phyloP scores from a whole-genome alignment of 495 filamentous ascomycete species.

The Rhypophila decipiens region DNA sequence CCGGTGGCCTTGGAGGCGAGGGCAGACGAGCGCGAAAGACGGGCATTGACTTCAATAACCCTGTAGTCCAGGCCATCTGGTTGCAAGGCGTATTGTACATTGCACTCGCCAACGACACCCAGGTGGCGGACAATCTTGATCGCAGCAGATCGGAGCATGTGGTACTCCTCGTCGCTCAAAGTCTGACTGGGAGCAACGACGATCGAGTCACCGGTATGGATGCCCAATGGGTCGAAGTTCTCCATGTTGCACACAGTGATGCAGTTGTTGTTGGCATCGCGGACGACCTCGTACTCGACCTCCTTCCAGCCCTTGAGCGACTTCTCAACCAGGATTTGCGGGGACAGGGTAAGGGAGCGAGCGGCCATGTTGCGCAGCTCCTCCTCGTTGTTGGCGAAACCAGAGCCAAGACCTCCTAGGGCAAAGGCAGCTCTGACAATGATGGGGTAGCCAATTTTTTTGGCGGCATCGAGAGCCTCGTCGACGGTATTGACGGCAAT shows the following conservation, averaged over 20 bases:
- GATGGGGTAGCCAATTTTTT: constrained; percentile 87
- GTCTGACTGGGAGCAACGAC: constrained; percentile 95
- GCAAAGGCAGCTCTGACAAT: constrained; percentile 96
- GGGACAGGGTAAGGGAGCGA: constrained; percentile 86
- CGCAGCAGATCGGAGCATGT: constrained; percentile 95
- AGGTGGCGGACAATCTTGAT: constrained; percentile 95
- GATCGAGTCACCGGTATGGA: constrained; percentile 95
- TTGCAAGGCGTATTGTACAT: constrained; percentile 95
- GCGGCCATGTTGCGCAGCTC: constrained; percentile 90
- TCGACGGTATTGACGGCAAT: constrained; percentile 87
- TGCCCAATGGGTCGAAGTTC: constrained; percentile 95
- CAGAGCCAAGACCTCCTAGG: constrained; percentile 89
- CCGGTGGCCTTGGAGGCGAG: constrained; percentile 97
- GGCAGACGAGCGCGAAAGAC: constrained; percentile 92
- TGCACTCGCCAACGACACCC: constrained; percentile 95
- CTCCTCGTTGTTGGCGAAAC: constrained; percentile 91
- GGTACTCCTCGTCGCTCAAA: constrained; percentile 93
- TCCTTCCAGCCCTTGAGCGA: constrained; percentile 99
- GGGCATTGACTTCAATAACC: constrained; percentile 97
- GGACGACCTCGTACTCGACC: constrained; percentile 95
- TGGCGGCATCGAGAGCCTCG: constrained; percentile 80
- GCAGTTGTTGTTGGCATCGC: constrained; percentile 91
- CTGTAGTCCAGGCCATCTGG: constrained; percentile 92
- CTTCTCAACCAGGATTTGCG: constrained; percentile 97
- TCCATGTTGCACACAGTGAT: constrained; percentile 99